Evolutionary conservation across 1,284 basidiomycete genomes (phyloP), one percentile per base, ranked within the genome.

Genomic region (Porogramme epimiltina): DNA sequence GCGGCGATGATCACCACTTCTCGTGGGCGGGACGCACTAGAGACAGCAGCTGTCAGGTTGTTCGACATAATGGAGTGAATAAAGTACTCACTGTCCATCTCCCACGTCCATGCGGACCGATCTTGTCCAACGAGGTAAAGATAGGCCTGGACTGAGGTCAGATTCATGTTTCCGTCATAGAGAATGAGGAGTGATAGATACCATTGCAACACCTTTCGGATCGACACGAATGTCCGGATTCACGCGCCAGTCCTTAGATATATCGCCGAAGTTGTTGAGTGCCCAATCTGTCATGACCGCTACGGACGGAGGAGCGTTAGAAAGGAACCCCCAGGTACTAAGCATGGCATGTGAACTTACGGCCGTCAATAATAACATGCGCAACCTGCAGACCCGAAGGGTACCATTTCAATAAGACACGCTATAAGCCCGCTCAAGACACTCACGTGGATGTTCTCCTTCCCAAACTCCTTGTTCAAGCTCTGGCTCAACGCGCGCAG

Each of bases 381-480:
- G 82, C 79, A 26, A 84, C 78, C 81, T 84, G 51, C 5, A 13
- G 6, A 31, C 28, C 15, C 34, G 28, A 8, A 31, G 13, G 28
- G 13, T 31, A 31, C n/a, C n/a, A n/a, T n/a, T n/a, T n/a, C n/a
- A 10, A 16, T 15, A 45, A 11, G 18, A 19, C 11, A 4, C 8
- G 23, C 11, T 10, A 24, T 9, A 5, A 26, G 20, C 40, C 34
- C 16, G 13, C 3, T 3, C 11, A 18, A 15, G 16, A 15, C 3
- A 67, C 75, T 44, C 16, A 85, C 87, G 68, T 92, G 88, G 47
- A 92, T 90, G 59, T 90, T 89, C 54, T 91, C 72, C 64, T 84
- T 84, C 16, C 85, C 85, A 63, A 91, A 92, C 63, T 92, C 90
- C 67, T 91, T 89, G 24, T 81, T 82, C 65, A 92, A 69, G 52